Conservation (phyloP, 1,284 basidiomycete species). For the Trichosporon faecale region DNA sequence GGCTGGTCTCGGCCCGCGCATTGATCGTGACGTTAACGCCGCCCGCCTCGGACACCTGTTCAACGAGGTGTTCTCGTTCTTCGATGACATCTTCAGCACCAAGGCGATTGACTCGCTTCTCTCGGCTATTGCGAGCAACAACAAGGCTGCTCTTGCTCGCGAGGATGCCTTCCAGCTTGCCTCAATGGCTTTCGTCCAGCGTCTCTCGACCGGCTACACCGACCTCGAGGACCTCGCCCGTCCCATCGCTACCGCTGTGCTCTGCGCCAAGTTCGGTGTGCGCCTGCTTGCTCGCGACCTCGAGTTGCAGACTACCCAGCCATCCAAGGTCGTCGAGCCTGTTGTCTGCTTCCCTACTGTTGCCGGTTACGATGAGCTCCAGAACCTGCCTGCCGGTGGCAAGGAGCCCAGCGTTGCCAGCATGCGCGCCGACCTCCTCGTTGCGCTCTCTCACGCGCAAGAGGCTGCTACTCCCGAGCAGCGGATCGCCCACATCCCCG, state of each 20-base stretch:
- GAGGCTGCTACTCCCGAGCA: conserved; percentile 48
- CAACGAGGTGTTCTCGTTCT: conserved; percentile 73
- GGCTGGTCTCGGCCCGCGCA: conserved; percentile 37
- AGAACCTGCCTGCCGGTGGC: conserved; percentile 44
- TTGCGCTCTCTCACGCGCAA: conserved; percentile 57
- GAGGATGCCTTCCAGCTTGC: conserved; percentile 53
- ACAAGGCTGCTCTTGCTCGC: conserved; percentile 36
- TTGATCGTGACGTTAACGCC: conserved; percentile 56
- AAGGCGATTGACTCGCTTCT: conserved; percentile 42
- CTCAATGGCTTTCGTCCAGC: conserved; percentile 53
- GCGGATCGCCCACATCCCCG: conserved; percentile 19
- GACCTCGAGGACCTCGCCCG: conserved; percentile 65
- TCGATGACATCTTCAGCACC: conserved; percentile 43
- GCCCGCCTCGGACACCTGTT: conserved; percentile 71
- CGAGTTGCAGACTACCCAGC: conserved; percentile 22
- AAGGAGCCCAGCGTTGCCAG: conserved; percentile 19
- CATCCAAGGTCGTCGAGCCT: conserved; percentile 41
- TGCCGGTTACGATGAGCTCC: conserved; percentile 57
- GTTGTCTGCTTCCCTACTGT: conserved; percentile 44
- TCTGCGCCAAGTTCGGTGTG: conserved; percentile 72
- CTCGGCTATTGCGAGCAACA: conserved; percentile 25
- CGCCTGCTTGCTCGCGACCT: conserved; percentile 54
- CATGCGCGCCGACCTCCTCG: conserved; percentile 48
- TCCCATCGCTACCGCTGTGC: conserved; percentile 64
- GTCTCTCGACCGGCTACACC: conserved; percentile 52